Conservation (phyloP, 805 yeast genomes). For the Torulaspora microellipsoides region DNA sequence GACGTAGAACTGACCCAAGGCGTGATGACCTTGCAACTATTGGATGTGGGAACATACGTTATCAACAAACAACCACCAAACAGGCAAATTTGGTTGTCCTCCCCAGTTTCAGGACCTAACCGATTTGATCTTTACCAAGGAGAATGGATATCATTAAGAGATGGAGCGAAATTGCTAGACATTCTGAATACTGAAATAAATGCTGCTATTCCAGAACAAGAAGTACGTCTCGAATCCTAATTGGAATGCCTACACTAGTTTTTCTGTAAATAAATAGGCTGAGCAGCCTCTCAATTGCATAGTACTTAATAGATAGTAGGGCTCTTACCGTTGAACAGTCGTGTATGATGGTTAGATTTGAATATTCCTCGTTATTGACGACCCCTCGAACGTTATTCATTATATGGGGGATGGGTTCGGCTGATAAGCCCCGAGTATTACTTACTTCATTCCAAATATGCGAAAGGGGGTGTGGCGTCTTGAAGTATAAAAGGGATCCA, state of each 20-base stretch:
- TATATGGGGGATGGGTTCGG: too few species aligned
- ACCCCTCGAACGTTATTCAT: neutral
- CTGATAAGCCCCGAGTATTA: too few species aligned
- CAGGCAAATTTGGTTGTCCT: slow-evolving; percentile 92
- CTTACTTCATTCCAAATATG: too few species aligned
- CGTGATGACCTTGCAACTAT: slow-evolving; percentile 68
- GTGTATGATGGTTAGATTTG: too few species aligned
- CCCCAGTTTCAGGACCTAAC: slow-evolving; percentile 93
- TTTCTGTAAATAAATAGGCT: neutral
- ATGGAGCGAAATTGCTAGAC: slow-evolving; percentile 44
- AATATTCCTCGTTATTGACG: slow-evolving; percentile 2
- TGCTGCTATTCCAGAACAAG: slow-evolving; percentile 26
- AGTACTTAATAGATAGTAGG: neutral
- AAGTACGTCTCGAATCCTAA: slow-evolving; percentile 17
- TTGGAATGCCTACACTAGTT: too few species aligned
- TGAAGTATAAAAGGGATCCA: too few species aligned
- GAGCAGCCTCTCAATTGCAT: too few species aligned
- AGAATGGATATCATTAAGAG: slow-evolving; percentile 77
- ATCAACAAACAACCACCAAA: slow-evolving; percentile 97
- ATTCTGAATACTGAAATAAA: slow-evolving; percentile 49
- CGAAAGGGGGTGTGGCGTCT: too few species aligned
- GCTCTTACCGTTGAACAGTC: neutral
- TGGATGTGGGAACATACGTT: slow-evolving; percentile 78
- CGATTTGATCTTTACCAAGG: slow-evolving; percentile 70
- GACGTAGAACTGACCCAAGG: slow-evolving; percentile 70